Evolutionary conservation across 2,329 filamentous ascomycete species (phyloP).

Genomic region (Canariomyces notabilis): DNA sequence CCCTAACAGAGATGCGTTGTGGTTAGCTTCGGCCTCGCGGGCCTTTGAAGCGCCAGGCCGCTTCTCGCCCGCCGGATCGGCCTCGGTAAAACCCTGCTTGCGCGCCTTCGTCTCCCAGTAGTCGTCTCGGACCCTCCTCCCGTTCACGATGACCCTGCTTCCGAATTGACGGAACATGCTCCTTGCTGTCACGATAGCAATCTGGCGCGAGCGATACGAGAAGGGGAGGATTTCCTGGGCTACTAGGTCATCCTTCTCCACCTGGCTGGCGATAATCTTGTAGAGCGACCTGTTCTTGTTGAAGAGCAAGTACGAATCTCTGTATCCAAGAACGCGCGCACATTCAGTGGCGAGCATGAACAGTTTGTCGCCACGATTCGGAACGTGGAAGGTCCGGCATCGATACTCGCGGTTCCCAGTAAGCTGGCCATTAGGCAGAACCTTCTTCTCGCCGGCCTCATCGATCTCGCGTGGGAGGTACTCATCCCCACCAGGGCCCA

Average conservation of each 20-base stretch:
- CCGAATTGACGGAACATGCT: constrained; percentile 99
- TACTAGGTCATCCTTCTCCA: constrained; percentile 95
- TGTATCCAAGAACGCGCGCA: constrained; percentile 85
- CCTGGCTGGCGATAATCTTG: constrained; percentile 95
- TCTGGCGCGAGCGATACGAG: constrained; percentile 96
- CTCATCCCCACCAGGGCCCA: constrained; percentile 84
- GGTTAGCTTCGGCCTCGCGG: constrained; percentile 68
- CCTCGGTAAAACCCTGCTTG: constrained; percentile 97
- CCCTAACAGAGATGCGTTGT: constrained; percentile 56
- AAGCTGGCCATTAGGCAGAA: constrained; percentile 74
- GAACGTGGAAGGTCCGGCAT: constrained; percentile 89
- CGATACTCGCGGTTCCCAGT: constrained; percentile 81
- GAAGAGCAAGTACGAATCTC: constrained; percentile 96
- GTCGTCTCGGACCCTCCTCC: constrained; percentile 87
- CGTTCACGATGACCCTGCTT: constrained; percentile 85
- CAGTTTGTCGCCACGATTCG: constrained; percentile 83
- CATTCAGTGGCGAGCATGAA: constrained; percentile 99
- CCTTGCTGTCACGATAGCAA: constrained; percentile 92
- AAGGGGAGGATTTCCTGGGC: constrained; percentile 93
- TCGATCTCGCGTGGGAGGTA: constrained; percentile 92
- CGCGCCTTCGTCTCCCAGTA: constrained; percentile 98
- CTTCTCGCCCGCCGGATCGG: constrained; percentile 93
- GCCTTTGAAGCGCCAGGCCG: constrained; percentile 86
- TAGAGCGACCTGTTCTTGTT: constrained; percentile 96
- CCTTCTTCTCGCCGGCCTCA: constrained; percentile 90